Evolutionary conservation across 1,284 basidiomycete species (phyloP), one percentile per base, ranked within the genome.

Genomic region (Boletus chippewaensis): DNA sequence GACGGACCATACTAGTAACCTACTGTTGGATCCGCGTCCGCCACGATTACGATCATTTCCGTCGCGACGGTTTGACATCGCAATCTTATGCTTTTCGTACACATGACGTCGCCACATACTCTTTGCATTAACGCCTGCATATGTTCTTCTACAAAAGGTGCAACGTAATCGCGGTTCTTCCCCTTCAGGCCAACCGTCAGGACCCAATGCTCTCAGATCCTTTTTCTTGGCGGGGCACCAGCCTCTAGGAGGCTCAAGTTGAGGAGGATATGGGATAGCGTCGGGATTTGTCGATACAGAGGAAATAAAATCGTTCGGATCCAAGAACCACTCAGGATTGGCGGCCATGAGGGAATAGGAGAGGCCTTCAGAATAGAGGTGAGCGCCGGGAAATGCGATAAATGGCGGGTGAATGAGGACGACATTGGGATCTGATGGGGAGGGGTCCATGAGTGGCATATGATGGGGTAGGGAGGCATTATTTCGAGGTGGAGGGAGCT

Each of bases 81-180:
- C 84, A 60, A 90, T 86, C 67, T 87, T 88, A 66, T 90, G 87
- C 61, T 90, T 90, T 68, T 90, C 87, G 56, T 84, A 87, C 16
- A 90, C 86, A 65, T 90, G 87, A 50, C 87, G 74, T 51, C 87
- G 71, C 87, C 87, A 90, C 87, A 90, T 90, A 59, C 86, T 88
- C 67, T 90, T 89, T 9, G 87, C 87, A 61, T 90, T 90, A 24
- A 87, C 83, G 10, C 87, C 87, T 4, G 85, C 83, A 58, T 90
- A 90, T 4, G 80, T 83, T 55, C 86, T 75, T 53, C 87, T 72
- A 59, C 87, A 90, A 61, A 90, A 89, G 1, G 87, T 89, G 67
- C 87, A 90, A 43, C 87, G 75, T 18, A 90, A 72, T 28, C 83
- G 72, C 5, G 86, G 86, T 58, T 86, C 83, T 62, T 86, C 83